Percentiles rank a stretch among this genome's conserved stretches.
These are phyloP conservation scores for Panaeolus papilionaceus DNA, from an alignment of 768 basidiomycete genomes.

Conservation along the genomic window DNA sequence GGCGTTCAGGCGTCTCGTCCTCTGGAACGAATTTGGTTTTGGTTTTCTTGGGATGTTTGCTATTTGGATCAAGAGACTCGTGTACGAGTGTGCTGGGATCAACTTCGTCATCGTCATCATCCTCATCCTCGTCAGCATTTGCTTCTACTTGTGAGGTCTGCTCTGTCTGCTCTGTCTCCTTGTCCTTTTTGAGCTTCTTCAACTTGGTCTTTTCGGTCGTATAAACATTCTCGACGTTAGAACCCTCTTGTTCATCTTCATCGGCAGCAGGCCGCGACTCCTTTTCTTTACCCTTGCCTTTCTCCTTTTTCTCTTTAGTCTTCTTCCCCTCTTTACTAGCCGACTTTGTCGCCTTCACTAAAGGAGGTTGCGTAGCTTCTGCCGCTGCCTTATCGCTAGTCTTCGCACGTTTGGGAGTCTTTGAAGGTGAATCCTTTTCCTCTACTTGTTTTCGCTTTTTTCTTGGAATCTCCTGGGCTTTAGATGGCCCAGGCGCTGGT, in stretches of 20 bases:
- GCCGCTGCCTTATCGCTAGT: constrained; percentile 22
- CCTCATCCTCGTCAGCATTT: constrained; percentile 22
- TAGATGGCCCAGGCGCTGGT: constrained; percentile 32
- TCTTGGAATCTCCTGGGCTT: constrained; percentile 18
- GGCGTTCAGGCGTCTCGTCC: constrained; percentile 75
- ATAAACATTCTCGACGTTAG: constrained; percentile 44
- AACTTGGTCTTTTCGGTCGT: constrained; percentile 16
- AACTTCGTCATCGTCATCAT: constrained; percentile 28
- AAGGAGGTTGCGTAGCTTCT: constrained; percentile 13
- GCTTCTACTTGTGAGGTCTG: constrained; percentile 13
- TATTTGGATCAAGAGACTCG: constrained; percentile 56
- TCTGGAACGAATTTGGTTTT: constrained; percentile 60
- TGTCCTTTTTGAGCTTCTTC: background rate
- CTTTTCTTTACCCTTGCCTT: constrained; percentile 27
- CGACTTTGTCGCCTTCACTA: constrained; percentile 17
- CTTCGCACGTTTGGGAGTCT: constrained; percentile 35
- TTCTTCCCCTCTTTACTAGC: constrained; percentile 20
- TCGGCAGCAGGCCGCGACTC: constrained; percentile 30
- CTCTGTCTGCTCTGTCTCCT: background rate
- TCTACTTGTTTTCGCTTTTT: constrained; percentile 42
- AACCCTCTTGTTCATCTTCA: constrained; percentile 38
- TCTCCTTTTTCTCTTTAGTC: constrained; percentile 26
- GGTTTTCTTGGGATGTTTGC: constrained; percentile 35
- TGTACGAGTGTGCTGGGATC: constrained; percentile 55
- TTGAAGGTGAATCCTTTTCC: constrained; percentile 20